Conservation (phyloP, 139 green algal species). For the Chlorella sp. region DNA sequence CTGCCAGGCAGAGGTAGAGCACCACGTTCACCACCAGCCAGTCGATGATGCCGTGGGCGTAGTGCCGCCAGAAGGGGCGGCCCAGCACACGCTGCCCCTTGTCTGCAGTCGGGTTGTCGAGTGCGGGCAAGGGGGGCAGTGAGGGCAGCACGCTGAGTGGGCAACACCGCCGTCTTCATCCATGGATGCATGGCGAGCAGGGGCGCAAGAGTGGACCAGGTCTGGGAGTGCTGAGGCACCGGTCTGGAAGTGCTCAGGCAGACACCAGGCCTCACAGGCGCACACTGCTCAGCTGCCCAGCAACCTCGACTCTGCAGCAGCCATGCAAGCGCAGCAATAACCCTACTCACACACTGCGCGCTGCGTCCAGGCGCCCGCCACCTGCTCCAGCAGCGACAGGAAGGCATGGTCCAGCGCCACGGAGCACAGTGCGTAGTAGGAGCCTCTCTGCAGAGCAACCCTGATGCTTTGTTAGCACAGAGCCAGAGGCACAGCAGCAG, state of each 20-base stretch:
- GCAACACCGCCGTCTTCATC: too few relatives aligned
- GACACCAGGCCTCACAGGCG: too few relatives aligned
- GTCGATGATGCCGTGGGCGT: constrained; percentile 46
- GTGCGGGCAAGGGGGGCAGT: too few relatives aligned
- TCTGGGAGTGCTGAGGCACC: too few relatives aligned
- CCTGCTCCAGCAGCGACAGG: constrained; percentile 42
- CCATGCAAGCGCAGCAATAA: neutral
- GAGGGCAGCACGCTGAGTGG: neutral
- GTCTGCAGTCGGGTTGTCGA: neutral
- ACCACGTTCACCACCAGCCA: constrained; percentile 55
- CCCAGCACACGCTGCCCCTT: constrained; percentile 41
- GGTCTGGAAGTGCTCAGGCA: neutral
- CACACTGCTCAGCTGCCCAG: too few relatives aligned
- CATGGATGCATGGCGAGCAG: neutral
- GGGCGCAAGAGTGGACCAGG: too few relatives aligned
- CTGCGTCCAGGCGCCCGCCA: constrained; percentile 55
- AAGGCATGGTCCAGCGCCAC: constrained; percentile 42
- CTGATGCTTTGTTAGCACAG: too few relatives aligned
- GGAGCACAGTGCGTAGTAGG: constrained; percentile 41
- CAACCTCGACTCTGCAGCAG: too few relatives aligned
- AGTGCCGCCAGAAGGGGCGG: constrained; percentile 50
- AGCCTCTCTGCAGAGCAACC: neutral
- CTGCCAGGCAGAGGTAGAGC: constrained; percentile 43
- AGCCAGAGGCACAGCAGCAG: too few relatives aligned
- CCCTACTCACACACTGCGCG: constrained; percentile 6